A percentile compares a stretch with the other conserved stretches of the same genome.
These are phyloP conservation scores for Trametopsis cervina DNA, from an alignment of 768 basidiomycete species.

Conservation along the genomic window DNA sequence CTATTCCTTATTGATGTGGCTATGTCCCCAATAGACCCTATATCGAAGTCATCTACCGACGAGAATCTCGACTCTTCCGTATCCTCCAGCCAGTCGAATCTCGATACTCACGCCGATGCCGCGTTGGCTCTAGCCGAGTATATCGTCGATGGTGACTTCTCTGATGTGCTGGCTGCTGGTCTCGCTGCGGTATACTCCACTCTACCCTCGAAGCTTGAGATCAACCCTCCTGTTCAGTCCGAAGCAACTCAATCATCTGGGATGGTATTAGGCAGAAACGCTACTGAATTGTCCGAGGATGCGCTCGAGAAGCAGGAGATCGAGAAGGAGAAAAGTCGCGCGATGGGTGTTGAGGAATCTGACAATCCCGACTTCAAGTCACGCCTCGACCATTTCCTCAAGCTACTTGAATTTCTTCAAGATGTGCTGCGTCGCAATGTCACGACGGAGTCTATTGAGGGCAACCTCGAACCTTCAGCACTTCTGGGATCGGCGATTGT, in stretches of 20 bases:
- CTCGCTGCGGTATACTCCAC: slow-evolving; percentile 89
- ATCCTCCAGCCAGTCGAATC: slow-evolving; percentile 23
- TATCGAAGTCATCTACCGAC: slow-evolving; percentile 33
- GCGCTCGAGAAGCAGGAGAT: slow-evolving; percentile 45
- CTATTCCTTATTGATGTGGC: slow-evolving; percentile 95
- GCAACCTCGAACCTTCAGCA: slow-evolving; percentile 49
- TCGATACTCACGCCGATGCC: slow-evolving; percentile 78
- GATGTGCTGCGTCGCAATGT: slow-evolving; percentile 75
- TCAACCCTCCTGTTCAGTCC: slow-evolving; percentile 40
- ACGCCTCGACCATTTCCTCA: slow-evolving; percentile 84
- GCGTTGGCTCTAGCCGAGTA: slow-evolving; percentile 87
- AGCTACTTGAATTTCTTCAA: slow-evolving; percentile 85
- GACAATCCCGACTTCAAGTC: slow-evolving; percentile 67
- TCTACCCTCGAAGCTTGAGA: slow-evolving; percentile 79
- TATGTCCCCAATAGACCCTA: slow-evolving; percentile 68
- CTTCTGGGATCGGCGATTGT: slow-evolving; percentile 77
- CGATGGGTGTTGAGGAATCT: slow-evolving; percentile 72
- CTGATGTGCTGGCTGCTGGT: slow-evolving; percentile 93
- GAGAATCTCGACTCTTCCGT: slow-evolving; percentile 18
- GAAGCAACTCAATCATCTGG: slow-evolving; percentile 37
- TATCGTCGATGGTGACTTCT: slow-evolving; percentile 94
- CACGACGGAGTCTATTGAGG: slow-evolving; percentile 30
- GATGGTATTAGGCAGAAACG: slow-evolving; percentile 70
- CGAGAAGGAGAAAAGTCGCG: slow-evolving; percentile 43
- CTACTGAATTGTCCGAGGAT: slow-evolving; percentile 41